Base-by-base conservation (phyloP, 225 moss, liverwort and hornwort species). In the Neckera pumila region DNA sequence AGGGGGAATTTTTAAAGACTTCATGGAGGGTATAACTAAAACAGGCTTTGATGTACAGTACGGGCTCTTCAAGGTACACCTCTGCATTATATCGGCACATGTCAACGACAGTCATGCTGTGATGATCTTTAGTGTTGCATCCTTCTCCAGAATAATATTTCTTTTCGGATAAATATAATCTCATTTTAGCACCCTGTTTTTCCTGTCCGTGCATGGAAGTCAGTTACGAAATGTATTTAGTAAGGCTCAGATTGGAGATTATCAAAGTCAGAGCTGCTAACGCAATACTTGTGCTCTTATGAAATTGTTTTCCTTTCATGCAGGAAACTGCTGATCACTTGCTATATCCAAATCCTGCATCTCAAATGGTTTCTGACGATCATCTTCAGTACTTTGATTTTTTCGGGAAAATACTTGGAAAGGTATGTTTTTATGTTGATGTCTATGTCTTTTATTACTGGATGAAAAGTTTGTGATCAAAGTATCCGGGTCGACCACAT, bases 321-420 rank as follows among this genome's bases (percentile, higher is more conserved):
- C 95, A 98, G 98, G 99, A 97, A 96, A 99, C 99, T 77, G 90
- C 96, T 76, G 96, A 99, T 94, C 96, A 99, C 89, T 96, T 99
- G 89, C 91, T 99, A 51, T 99, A 93, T 91, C 99, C 99, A 65
- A 99, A 99, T 93, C 99, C 99, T 79, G 96, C 97, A 64, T 99
- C 99, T 65, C 92, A 93, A 80, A 94, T 99, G 99, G 96, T 96
- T 56, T 96, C 95, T 86, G 99, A 99, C 77, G 96, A 97, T 51
- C 99, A 99, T 93, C 96, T 99, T 90, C 96, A 97, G 79, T 99
- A 99, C 89, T 99, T 99, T 63, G 97, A 96, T 83, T 99, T 99
- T 93, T 95, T 99, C 78, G 99, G 99, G 33, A 99, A 99, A 92
- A 92, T 97, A 89, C 96, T 99, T 86, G 99, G 99, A 76, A 99